A percentile compares a stretch with the other conserved stretches of the same genome.
These are phyloP conservation scores for Beauveria varroae DNA, from an alignment of 2,329 filamentous ascomycete species.

Conservation along the genomic window DNA sequence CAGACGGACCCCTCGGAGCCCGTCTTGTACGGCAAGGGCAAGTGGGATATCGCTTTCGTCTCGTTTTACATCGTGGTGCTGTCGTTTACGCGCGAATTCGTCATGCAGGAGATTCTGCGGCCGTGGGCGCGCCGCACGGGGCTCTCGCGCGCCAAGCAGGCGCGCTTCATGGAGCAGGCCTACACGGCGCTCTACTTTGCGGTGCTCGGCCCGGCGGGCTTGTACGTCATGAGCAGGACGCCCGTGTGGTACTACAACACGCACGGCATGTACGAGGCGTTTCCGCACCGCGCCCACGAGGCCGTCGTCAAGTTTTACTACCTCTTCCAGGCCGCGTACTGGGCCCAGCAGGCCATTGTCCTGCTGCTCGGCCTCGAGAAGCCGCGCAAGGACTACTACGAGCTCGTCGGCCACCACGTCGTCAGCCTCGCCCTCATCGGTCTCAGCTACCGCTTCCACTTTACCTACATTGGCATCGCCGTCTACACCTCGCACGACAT, in stretches of 20 bases:
- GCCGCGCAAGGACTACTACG: constrained; percentile 89
- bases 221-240: constrained; percentile 88
- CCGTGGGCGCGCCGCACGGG: constrained; percentile 65
- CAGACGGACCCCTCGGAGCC: constrained; percentile 33
- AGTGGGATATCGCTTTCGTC: constrained; percentile 78
- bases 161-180: constrained; percentile 91
- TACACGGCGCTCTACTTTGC: constrained; percentile 91
- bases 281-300: constrained; percentile 76
- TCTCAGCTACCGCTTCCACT: constrained; percentile 90
- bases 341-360: constrained; percentile 90
- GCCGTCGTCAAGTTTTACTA: constrained; percentile 91
- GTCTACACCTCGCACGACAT: constrained; percentile 95
- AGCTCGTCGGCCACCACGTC: constrained; percentile 85
- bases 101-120: constrained; percentile 84
- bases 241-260: constrained; percentile 96
- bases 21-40: constrained; percentile 81
- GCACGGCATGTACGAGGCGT: constrained; percentile 74
- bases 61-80: constrained; percentile 83
- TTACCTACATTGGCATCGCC: constrained; percentile 87
- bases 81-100: constrained; percentile 88
- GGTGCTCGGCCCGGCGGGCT: constrained; percentile 70
- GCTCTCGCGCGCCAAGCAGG: constrained; percentile 71
- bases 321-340: constrained; percentile 88
- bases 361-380: constrained; percentile 83
- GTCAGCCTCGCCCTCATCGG: constrained; percentile 79